Conservation (phyloP, 768 basidiomycete species). For the Lactarius trivialis region DNA sequence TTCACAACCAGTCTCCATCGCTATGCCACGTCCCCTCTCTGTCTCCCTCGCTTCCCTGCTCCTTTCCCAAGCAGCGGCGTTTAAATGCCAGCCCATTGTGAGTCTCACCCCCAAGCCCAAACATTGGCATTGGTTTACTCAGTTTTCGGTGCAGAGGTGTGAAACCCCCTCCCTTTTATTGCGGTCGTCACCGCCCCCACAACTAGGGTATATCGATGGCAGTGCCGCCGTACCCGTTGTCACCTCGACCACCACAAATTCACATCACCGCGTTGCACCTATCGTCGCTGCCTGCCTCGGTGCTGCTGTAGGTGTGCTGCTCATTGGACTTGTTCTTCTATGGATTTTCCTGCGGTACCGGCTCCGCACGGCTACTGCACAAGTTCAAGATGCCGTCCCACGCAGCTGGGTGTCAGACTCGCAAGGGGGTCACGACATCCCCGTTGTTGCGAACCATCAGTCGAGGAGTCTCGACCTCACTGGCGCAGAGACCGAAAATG, state of each 20-base stretch:
- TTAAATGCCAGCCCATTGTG: slow-evolving; percentile 1
- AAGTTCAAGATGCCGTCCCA: neutral
- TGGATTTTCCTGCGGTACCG: slow-evolving; percentile 10
- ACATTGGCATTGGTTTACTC: neutral
- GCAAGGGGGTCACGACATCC: neutral
- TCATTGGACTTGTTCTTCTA: slow-evolving; percentile 9
- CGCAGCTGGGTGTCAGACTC: slow-evolving; percentile 1
- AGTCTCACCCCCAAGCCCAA: neutral
- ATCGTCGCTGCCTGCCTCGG: slow-evolving; percentile 7
- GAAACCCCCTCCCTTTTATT: neutral
- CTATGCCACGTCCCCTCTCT: slow-evolving; percentile 2
- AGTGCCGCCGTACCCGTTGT: neutral
- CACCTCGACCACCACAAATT: neutral
- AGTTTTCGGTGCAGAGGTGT: neutral
- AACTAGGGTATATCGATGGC: neutral
- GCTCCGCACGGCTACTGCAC: neutral
- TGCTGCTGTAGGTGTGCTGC: neutral
- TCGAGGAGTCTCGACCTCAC: slow-evolving; percentile 13
- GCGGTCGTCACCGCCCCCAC: neutral
- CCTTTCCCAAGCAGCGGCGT: slow-evolving; percentile 6
- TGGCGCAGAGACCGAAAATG: neutral
- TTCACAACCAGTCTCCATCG: neutral
- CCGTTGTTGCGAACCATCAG: neutral
- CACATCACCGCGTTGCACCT: neutral
- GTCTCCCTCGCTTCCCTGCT: neutral